Conservation (phyloP, 208 protist species). For the Acanthamoeba royreba region DNA sequence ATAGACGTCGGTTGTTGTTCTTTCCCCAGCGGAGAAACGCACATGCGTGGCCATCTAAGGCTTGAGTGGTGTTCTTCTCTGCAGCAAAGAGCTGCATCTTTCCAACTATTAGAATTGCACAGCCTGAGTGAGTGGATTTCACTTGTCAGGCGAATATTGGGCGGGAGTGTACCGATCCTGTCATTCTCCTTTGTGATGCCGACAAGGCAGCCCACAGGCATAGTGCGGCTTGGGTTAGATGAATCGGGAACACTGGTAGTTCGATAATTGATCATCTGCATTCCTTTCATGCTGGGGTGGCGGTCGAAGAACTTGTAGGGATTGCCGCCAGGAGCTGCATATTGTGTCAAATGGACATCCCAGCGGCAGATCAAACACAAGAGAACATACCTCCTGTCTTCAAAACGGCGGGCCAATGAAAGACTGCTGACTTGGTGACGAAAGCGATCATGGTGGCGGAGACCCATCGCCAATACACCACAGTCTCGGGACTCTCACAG, state of each 20-base stretch:
- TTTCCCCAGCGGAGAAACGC: slow-evolving; percentile 85
- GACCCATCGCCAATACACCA: slow-evolving; percentile 97
- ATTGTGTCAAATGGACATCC: neutral
- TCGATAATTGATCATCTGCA: slow-evolving; percentile 97
- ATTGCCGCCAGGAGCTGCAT: neutral
- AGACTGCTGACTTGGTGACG: slow-evolving; percentile 92
- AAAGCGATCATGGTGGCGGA: slow-evolving; percentile 91
- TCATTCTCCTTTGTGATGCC: slow-evolving; percentile 85
- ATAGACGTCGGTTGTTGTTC: slow-evolving; percentile 85
- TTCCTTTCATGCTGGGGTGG: slow-evolving; percentile 82
- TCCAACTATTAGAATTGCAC: too few species aligned
- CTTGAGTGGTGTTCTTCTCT: slow-evolving; percentile 90
- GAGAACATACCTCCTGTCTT: slow-evolving; percentile 43
- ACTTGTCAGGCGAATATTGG: too few species aligned
- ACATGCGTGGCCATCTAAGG: slow-evolving; percentile 94
- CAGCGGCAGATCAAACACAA: too few species aligned
- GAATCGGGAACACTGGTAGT: neutral
- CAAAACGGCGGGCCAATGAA: slow-evolving; percentile 94
- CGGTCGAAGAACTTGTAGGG: slow-evolving; percentile 96
- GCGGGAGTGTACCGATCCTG: too few species aligned
- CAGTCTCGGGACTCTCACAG: slow-evolving; percentile 78
- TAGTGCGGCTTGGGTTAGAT: slow-evolving; percentile 76
- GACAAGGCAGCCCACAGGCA: slow-evolving; percentile 94
- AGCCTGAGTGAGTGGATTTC: too few species aligned
- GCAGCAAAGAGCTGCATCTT: slow-evolving; percentile 95